A percentile compares a stretch with the other conserved stretches of the same genome.
These are phyloP conservation scores for Trichophyton equinum DNA, from an alignment of 2,329 filamentous ascomycete genomes.

Conservation along the genomic window DNA sequence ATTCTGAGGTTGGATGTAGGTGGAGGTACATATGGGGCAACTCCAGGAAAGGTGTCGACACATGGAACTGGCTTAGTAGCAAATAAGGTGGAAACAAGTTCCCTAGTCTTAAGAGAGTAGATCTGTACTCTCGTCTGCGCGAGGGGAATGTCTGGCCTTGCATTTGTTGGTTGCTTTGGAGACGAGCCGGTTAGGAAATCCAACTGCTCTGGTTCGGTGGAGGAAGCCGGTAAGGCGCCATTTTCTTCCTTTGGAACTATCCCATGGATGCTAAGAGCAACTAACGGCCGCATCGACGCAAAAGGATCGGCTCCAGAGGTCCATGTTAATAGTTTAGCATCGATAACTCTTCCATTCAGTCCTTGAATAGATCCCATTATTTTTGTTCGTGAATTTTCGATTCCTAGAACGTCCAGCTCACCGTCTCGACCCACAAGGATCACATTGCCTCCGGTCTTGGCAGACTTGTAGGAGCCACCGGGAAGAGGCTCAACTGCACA, in stretches of 20 bases:
- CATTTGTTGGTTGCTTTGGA: slow-evolving; percentile 17
- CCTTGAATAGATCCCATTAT: slow-evolving; percentile 60
- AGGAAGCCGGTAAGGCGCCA: slow-evolving; percentile 17
- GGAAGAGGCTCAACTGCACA: slow-evolving; percentile 66
- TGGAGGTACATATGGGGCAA: slow-evolving; percentile 52
- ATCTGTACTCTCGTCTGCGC: slow-evolving; percentile 85
- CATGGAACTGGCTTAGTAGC: slow-evolving; percentile 53
- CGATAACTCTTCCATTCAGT: slow-evolving; percentile 63
- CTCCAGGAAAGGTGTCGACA: slow-evolving; percentile 46
- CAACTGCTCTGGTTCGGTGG: slow-evolving; percentile 24
- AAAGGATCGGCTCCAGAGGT: slow-evolving; percentile 41
- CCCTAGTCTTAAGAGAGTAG: slow-evolving; percentile 68
- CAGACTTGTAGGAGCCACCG: slow-evolving; percentile 32
- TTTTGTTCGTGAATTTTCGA: slow-evolving; percentile 60
- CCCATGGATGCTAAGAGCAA: slow-evolving; percentile 71
- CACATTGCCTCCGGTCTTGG: slow-evolving; percentile 42
- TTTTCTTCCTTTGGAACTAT: slow-evolving; percentile 40
- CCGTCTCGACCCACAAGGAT: slow-evolving; percentile 73
- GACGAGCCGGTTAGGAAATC: slow-evolving; percentile 21
- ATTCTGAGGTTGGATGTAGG: slow-evolving; percentile 63
- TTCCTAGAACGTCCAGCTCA: slow-evolving; percentile 60
- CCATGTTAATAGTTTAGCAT: slow-evolving; percentile 73
- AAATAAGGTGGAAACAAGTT: slow-evolving; percentile 60
- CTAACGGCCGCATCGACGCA: slow-evolving; percentile 52
- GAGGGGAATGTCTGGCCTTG: slow-evolving; percentile 20